Percentiles rank a stretch among this genome's conserved stretches.
These are phyloP conservation scores for Pachysandra terminalis DNA, from an alignment of 164 flowering plant genomes.

Conservation along the genomic window DNA sequence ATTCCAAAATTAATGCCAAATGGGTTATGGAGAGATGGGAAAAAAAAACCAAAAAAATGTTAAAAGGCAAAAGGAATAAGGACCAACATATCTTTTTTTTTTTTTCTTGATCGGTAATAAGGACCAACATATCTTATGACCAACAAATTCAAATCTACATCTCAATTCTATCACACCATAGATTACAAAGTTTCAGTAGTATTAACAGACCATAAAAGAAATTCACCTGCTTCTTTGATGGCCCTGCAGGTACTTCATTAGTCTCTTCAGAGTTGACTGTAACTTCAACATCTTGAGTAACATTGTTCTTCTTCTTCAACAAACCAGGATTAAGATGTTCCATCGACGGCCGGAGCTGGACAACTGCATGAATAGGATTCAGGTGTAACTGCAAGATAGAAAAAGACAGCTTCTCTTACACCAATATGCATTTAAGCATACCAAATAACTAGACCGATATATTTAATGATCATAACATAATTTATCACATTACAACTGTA, in stretches of 20 bases:
- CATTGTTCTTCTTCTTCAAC: conserved; percentile 32
- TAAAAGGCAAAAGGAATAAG: too few relatives aligned
- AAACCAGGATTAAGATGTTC: conserved; percentile 35
- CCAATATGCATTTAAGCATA: conserved; percentile 5
- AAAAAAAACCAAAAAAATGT: too few relatives aligned
- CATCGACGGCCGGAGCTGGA: conserved; percentile 86
- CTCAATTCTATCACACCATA: neutral
- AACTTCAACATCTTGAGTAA: conserved; percentile 12
- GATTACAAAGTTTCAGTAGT: neutral
- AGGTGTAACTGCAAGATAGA: conserved; percentile 74
- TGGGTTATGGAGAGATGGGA: too few relatives aligned
- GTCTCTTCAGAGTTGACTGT: conserved; percentile 29
- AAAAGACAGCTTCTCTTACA: conserved; percentile 16
- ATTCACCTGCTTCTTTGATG: conserved; percentile 47
- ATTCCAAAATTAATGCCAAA: too few relatives aligned
- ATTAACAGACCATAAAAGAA: neutral
- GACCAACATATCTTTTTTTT: too few relatives aligned
- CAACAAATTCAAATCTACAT: neutral
- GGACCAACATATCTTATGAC: too few relatives aligned
- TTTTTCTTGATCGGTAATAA: too few relatives aligned
- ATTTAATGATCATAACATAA: too few relatives aligned
- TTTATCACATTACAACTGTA: too few relatives aligned
- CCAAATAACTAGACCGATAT: too few relatives aligned
- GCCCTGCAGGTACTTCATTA: conserved; percentile 28
- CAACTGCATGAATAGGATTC: conserved; percentile 81